A percentile compares a stretch with the other conserved stretches of the same genome.
These are phyloP conservation scores for Neofusicoccum parvum DNA, from an alignment of 2,329 filamentous ascomycete genomes.

Conservation along the genomic window DNA sequence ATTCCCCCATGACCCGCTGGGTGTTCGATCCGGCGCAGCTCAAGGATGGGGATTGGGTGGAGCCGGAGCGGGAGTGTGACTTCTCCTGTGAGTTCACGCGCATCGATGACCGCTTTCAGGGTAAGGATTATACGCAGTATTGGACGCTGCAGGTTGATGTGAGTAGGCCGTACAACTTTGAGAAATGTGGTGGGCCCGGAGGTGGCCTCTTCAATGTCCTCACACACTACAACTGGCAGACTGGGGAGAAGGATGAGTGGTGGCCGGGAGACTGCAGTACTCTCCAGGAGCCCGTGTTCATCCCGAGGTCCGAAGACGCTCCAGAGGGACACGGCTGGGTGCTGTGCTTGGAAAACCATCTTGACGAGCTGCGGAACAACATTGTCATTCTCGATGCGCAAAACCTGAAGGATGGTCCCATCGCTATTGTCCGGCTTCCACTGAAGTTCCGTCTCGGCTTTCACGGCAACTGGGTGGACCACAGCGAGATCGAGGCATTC, in stretches of 20 bases:
- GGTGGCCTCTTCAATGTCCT: conserved; percentile 38
- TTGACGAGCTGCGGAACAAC: conserved; percentile 44
- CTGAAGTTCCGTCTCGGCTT: conserved; percentile 35
- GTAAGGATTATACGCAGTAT: conserved; percentile 42
- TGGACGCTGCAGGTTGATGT: conserved; percentile 45
- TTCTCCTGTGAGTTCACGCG: conserved; percentile 48
- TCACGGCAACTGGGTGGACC: conserved; percentile 37
- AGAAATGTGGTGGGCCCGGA: conserved; percentile 35
- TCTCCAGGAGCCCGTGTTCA: conserved; percentile 58
- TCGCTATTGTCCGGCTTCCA: conserved; percentile 46
- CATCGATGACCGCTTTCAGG: conserved; percentile 49
- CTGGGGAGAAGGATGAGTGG: conserved; percentile 35
- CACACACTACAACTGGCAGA: conserved; percentile 37
- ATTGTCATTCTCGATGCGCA: conserved; percentile 47
- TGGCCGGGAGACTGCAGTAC: conserved; percentile 42
- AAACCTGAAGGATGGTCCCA: conserved; percentile 40
- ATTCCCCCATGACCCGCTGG: conserved; percentile 42
- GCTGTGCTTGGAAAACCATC: conserved; percentile 48
- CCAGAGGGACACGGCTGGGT: conserved; percentile 55
- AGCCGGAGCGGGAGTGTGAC: conserved; percentile 33
- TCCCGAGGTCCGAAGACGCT: conserved; percentile 45
- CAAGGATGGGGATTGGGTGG: conserved; percentile 34
- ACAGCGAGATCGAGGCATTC: conserved; percentile 35
- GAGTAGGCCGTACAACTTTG: conserved; percentile 32
- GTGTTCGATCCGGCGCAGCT: conserved; percentile 39